Conservation (phyloP, 140 eudicot genomes). For the Anethum foeniculum region DNA sequence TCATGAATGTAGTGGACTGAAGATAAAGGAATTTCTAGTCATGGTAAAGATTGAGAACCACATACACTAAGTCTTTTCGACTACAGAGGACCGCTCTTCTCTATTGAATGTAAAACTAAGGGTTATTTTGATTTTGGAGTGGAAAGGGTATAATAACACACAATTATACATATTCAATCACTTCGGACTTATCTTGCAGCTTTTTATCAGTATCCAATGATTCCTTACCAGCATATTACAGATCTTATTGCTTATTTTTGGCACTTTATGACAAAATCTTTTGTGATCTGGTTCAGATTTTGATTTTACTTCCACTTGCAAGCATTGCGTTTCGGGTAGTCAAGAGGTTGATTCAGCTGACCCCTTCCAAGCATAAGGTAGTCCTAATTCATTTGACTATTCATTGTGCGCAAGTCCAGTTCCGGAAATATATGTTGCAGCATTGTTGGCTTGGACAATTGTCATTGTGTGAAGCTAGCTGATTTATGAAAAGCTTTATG, state of each 20-base stretch:
- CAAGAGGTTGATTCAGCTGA: conserved; percentile 70
- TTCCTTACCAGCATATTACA: background rate
- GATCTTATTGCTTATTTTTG: background rate
- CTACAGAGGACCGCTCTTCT: background rate
- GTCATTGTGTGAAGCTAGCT: background rate
- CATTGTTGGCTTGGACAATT: background rate
- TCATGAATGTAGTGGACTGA: background rate
- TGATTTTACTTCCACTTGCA: conserved; percentile 69
- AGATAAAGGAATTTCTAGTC: background rate
- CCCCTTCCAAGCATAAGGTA: conserved; percentile 77
- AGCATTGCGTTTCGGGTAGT: conserved; percentile 72
- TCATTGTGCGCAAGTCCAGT: background rate
- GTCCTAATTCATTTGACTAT: conserved; percentile 7
- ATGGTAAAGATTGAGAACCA: background rate
- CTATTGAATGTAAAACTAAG: background rate
- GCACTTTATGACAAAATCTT: background rate
- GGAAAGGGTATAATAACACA: background rate
- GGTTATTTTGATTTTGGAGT: background rate
- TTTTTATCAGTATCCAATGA: background rate
- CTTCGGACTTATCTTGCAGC: background rate
- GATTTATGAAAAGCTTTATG: background rate
- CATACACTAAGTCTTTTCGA: background rate
- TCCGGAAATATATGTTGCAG: background rate
- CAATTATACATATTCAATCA: background rate
- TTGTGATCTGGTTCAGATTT: conserved; percentile 40